Evolutionary conservation across 306 rosid species (phyloP).

Genomic region (Cicer arietinum): DNA sequence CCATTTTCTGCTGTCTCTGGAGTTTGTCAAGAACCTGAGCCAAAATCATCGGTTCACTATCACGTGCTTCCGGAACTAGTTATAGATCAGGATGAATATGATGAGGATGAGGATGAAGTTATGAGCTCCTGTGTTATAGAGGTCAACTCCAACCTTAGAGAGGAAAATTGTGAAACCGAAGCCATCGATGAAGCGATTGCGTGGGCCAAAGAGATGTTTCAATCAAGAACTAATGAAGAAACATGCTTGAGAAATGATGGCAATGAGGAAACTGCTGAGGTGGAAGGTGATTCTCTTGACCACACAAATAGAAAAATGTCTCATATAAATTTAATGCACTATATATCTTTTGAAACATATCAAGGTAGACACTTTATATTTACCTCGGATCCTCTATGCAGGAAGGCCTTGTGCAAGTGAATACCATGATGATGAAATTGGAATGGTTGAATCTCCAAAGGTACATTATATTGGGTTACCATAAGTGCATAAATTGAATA

Average conservation of each 20-base stretch:
- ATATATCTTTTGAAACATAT: neutral
- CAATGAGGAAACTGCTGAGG: constrained; percentile 48
- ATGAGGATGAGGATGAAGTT: constrained; percentile 72
- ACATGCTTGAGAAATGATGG: constrained; percentile 47
- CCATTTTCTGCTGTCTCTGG: constrained; percentile 77
- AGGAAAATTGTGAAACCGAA: constrained; percentile 60
- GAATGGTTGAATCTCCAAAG: constrained; percentile 55
- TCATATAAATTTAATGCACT: neutral
- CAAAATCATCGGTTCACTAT: constrained; percentile 54
- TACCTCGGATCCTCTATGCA: constrained; percentile 38
- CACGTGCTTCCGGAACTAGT: constrained; percentile 51
- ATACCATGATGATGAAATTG: constrained; percentile 46
- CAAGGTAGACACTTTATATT: constrained; percentile 25
- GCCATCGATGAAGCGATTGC: constrained; percentile 92
- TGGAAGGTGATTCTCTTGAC: constrained; percentile 57
- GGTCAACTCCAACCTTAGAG: constrained; percentile 63
- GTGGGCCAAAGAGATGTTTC: constrained; percentile 91
- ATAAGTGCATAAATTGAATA: constrained; percentile 11
- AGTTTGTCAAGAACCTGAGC: constrained; percentile 63
- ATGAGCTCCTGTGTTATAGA: constrained; percentile 96
- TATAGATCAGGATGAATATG: constrained; percentile 61
- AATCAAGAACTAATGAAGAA: constrained; percentile 63
- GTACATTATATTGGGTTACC: constrained; percentile 40
- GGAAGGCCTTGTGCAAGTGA: constrained; percentile 51
- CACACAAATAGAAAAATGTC: neutral